Evolutionary conservation across 1,284 basidiomycete species (phyloP).

Genomic region (Testicularia cyperi): DNA sequence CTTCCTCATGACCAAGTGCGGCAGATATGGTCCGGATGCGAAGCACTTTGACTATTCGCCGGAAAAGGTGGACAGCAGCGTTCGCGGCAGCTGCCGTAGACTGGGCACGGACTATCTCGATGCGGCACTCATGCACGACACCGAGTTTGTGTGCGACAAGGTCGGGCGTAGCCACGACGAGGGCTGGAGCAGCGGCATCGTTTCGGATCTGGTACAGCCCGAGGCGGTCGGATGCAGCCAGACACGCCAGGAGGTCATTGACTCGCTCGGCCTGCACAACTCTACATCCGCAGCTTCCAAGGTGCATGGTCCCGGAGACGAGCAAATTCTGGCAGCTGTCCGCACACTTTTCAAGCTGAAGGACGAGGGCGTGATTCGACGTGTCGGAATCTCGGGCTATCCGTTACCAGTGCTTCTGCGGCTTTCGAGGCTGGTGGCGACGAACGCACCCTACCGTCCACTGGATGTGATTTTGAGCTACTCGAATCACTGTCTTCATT

Average conservation of each 20-base stretch:
- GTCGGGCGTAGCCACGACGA: constrained; percentile 62
- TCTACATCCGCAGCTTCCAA: constrained; percentile 66
- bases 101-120: constrained; percentile 68
- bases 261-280: constrained; percentile 46
- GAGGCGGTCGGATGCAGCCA: constrained; percentile 1
- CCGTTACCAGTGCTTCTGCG: constrained; percentile 87
- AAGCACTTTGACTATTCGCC: constrained; percentile 79
- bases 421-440: constrained; percentile 71
- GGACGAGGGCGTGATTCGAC: constrained; percentile 73
- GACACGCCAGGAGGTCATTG: constrained; percentile 32
- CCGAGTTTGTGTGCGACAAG: constrained; percentile 77
- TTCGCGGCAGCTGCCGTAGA: constrained; percentile 73
- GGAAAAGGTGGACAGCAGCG: constrained; percentile 69
- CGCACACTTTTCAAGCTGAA: constrained; percentile 74
- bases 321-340: constrained; percentile 73
- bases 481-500: constrained; percentile 55
- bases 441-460: constrained; percentile 54
- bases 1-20: constrained; percentile 76
- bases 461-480: constrained; percentile 56
- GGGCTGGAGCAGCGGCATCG: constrained; percentile 31
- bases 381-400: constrained; percentile 85
- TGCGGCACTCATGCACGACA: constrained; percentile 74
- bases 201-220: constrained; percentile 33
- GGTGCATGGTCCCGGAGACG: constrained; percentile 76
- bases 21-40: constrained; percentile 72